Evolutionary conservation across 2,329 filamentous ascomycete species (phyloP).

Genomic region (Phyllosticta ampelicida): DNA sequence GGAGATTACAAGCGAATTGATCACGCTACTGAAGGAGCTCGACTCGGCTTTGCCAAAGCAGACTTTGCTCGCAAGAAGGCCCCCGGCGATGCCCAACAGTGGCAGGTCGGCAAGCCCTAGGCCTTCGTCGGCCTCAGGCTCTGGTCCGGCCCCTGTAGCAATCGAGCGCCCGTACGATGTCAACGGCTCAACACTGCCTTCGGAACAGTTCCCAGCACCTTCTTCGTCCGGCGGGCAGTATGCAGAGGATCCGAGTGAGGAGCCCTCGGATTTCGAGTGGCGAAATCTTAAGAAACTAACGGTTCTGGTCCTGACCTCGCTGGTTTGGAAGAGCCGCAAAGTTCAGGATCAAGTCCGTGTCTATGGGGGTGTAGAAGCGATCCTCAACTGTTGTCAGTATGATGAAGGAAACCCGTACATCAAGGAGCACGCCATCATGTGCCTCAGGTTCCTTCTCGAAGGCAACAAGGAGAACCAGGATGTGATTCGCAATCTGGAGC

Average conservation of each 20-base stretch:
- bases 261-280: constrained; percentile 58
- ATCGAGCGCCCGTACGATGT: constrained; percentile 58
- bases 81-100: constrained; percentile 38
- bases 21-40: constrained; percentile 75
- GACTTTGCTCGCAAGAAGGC: constrained; percentile 37
- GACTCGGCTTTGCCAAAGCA: constrained; percentile 75
- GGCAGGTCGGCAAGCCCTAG: constrained; percentile 23
- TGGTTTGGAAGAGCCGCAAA: constrained; percentile 74
- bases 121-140: constrained; percentile 22
- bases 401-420: constrained; percentile 93
- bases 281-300: constrained; percentile 87
- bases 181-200: constrained; percentile 29
- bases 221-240: constrained; percentile 30
- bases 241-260: constrained; percentile 40
- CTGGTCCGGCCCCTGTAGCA: constrained; percentile 24
- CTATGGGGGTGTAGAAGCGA: constrained; percentile 73
- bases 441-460: constrained; percentile 48
- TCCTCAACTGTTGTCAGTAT: constrained; percentile 81
- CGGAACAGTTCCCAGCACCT: constrained; percentile 33
- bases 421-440: constrained; percentile 61
- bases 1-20: constrained; percentile 81
- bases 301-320: constrained; percentile 76
- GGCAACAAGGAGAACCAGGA: constrained; percentile 63
- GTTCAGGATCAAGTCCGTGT: constrained; percentile 83
- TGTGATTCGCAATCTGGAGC: constrained; percentile 54